phyloP scores from a whole-genome alignment of 2,329 filamentous ascomycete species.

The Ophiostoma angusticollis region DNA sequence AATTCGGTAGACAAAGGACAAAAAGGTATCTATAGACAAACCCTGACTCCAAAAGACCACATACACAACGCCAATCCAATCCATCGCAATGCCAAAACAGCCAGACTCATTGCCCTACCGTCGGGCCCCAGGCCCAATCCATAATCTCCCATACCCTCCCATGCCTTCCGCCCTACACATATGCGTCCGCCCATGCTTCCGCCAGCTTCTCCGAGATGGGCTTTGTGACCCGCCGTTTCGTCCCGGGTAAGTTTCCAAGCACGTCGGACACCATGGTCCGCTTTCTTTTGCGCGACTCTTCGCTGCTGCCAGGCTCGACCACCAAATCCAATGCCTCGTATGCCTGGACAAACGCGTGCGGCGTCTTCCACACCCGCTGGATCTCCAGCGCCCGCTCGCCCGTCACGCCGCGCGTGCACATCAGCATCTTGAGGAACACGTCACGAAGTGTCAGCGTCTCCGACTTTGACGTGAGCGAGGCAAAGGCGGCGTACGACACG shows the following conservation, averaged over 20 bases:
- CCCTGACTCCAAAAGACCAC: neutral
- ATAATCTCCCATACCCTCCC: too few species aligned
- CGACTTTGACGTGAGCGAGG: conserved; percentile 61
- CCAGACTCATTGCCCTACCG: neutral
- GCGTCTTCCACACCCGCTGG: conserved; percentile 65
- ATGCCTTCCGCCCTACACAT: conserved; percentile 12
- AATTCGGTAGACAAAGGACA: neutral
- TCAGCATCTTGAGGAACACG: conserved; percentile 72
- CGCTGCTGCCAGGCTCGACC: conserved; percentile 16
- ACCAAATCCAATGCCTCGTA: conserved; percentile 43
- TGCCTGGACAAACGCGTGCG: conserved; percentile 56
- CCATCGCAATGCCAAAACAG: neutral
- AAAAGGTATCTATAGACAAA: neutral
- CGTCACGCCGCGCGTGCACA: conserved; percentile 64
- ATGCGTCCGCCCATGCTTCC: conserved; percentile 54
- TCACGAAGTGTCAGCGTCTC: conserved; percentile 62
- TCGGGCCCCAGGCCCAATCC: neutral
- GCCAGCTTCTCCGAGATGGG: conserved; percentile 55
- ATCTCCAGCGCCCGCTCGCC: conserved; percentile 71
- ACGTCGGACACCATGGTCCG: conserved; percentile 45
- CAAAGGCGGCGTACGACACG: conserved; percentile 59
- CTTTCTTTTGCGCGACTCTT: conserved; percentile 39
- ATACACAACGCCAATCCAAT: neutral
- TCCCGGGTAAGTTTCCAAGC: conserved; percentile 46
- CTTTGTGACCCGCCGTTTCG: conserved; percentile 53